Evolutionary conservation across 768 basidiomycete genomes (phyloP).

Genomic region (Pleurotus platypus): DNA sequence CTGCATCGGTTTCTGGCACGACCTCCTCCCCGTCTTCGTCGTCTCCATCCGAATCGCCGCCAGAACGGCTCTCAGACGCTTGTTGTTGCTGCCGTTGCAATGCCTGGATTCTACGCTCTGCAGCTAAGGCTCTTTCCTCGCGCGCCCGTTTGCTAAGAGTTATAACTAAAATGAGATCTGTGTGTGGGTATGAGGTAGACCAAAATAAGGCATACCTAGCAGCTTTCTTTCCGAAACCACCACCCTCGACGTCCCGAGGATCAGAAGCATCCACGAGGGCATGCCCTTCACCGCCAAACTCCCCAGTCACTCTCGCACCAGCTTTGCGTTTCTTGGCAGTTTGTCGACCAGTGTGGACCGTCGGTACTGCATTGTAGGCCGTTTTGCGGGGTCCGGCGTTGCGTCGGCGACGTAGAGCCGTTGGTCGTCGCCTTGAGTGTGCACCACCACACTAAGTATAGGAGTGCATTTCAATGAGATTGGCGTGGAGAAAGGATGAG

Average conservation of each 20-base stretch:
- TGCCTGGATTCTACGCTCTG: constrained; percentile 54
- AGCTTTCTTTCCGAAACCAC: constrained; percentile 70
- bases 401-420: constrained; percentile 36
- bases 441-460: constrained; percentile 71
- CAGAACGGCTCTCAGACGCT: constrained; percentile 19
- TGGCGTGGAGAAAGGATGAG: neutral
- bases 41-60: constrained; percentile 25
- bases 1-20: constrained; percentile 11
- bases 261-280: constrained; percentile 43
- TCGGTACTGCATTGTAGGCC: constrained; percentile 37
- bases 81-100: constrained; percentile 30
- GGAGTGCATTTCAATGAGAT: neutral
- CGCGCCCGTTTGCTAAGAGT: constrained; percentile 66
- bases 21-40: constrained; percentile 16
- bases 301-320: constrained; percentile 62
- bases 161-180: too few species aligned
- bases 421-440: constrained; percentile 59
- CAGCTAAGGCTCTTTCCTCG: constrained; percentile 76
- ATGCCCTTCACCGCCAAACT: constrained; percentile 57
- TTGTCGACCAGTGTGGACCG: constrained; percentile 56
- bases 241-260: neutral
- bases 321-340: constrained; percentile 68
- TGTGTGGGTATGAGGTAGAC: too few species aligned
- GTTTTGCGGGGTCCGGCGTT: constrained; percentile 20
- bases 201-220: constrained; percentile 40